A percentile compares a stretch with the other conserved stretches of the same genome.
Evolutionary conservation across 2,329 filamentous ascomycete species (phyloP).

Genomic region (Fusarium sp.): DNA sequence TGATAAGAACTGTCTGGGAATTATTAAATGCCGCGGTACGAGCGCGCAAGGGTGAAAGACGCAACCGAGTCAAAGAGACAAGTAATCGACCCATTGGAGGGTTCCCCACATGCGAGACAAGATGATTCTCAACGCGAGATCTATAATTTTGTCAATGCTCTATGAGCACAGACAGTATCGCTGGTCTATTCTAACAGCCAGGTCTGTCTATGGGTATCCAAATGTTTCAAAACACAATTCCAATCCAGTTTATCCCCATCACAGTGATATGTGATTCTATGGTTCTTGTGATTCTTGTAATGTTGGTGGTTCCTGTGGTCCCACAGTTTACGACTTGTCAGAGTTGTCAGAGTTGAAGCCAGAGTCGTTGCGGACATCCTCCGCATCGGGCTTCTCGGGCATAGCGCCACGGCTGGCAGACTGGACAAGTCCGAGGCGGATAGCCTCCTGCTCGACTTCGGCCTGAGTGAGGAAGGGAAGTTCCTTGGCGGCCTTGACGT

Average conservation of each 20-base stretch:
- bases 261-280: not conserved
- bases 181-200: not conserved
- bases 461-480: constrained; percentile 63
- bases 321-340: constrained; percentile 24
- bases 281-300: not conserved
- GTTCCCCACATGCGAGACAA: not conserved
- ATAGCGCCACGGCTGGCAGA: constrained; percentile 24
- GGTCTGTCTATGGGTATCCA: not conserved
- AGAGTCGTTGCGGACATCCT: constrained; percentile 30
- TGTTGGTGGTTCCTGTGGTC: not conserved
- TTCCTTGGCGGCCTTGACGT: constrained; percentile 67
- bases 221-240: not conserved
- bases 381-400: constrained; percentile 28
- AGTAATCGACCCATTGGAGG: not conserved
- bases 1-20: not conserved
- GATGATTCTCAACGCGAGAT: not conserved
- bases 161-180: not conserved
- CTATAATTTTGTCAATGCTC: not conserved
- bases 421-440: constrained; percentile 37
- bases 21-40: not conserved
- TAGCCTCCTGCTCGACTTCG: constrained; percentile 62
- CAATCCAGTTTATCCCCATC: not conserved
- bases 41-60: not conserved
- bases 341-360: constrained; percentile 35
- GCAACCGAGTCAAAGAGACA: not conserved